Evolutionary conservation across 768 basidiomycete genomes (phyloP).

Genomic region (Pisolithus tinctorius): DNA sequence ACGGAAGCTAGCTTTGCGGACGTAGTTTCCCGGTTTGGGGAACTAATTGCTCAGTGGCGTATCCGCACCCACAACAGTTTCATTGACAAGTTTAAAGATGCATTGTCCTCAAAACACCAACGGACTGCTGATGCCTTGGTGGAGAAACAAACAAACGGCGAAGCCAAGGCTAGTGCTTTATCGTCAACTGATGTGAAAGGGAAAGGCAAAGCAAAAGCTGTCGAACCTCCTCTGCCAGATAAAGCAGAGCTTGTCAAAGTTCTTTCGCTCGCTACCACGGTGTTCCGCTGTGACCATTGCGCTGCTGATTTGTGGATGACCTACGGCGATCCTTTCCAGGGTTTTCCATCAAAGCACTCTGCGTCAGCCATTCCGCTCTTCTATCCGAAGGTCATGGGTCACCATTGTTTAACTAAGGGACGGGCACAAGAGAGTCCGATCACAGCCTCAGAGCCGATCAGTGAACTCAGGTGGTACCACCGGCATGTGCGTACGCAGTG

Average conservation of each 20-base stretch:
- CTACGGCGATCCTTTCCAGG: slow-evolving; percentile 13
- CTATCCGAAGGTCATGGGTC: slow-evolving; percentile 41
- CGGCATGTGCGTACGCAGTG: slow-evolving; percentile 27
- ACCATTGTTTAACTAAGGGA: slow-evolving; percentile 35
- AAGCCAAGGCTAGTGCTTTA: slow-evolving; percentile 5
- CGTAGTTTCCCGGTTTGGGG: slow-evolving; percentile 31
- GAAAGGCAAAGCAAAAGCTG: slow-evolving; percentile 26
- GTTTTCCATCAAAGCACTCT: slow-evolving; percentile 4
- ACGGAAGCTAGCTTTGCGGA: slow-evolving; percentile 34
- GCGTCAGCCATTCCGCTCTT: slow-evolving; percentile 29
- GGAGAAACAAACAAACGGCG: not conserved
- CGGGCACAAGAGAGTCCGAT: slow-evolving; percentile 17
- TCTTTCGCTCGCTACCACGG: slow-evolving; percentile 37
- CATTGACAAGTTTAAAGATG: slow-evolving; percentile 22
- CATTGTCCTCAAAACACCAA: not conserved
- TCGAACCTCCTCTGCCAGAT: slow-evolving; percentile 13
- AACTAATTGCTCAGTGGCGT: slow-evolving; percentile 38
- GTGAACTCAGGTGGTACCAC: slow-evolving; percentile 19
- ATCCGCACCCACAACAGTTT: slow-evolving; percentile 23
- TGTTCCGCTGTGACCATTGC: slow-evolving; percentile 38
- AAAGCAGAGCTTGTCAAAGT: slow-evolving; percentile 19
- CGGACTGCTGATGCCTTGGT: not conserved
- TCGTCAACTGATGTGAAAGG: slow-evolving; percentile 9
- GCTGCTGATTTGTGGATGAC: slow-evolving; percentile 19
- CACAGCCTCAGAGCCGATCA: slow-evolving; percentile 20